Evolutionary conservation across 2,329 filamentous ascomycete species (phyloP), one percentile per base, ranked within the genome.

Genomic region (Fusarium sterilihyphosum): DNA sequence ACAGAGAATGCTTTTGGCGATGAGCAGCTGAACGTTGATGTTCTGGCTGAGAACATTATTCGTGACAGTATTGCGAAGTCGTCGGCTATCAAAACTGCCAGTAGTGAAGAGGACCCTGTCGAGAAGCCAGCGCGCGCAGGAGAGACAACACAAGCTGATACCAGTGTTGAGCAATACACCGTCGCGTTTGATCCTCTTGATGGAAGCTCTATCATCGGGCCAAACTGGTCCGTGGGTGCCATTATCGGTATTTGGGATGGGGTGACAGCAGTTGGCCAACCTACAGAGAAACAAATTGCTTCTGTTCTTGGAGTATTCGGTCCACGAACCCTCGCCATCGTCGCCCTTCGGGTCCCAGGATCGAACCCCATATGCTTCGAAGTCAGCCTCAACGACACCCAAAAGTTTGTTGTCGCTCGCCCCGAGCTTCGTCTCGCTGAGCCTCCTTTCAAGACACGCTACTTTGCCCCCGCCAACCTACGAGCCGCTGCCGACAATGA

Each of bases 151-250:
- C 29, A 65, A 6, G 38, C 60, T 13, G 24, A 58, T 20, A 37
- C 18, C 24, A 56, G 60, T 16, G 29, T 35, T 12, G 87, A 90
- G 73, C 77, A 81, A 35, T 92, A 92, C 80, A 87, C 89, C 0
- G 80, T 91, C 14, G 89, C 89, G 1, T 92, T 92, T 73, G 90
- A 92, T 73, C 90, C 90, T 1, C 85, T 92, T 0, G 90, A 92
- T 73, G 90, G 90, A 17, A 90, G 87, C 79, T 91, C 88, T 70
- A 90, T 90, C 75, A 89, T 90, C 49, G 86, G 83, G 2, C 84
- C 88, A 3, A 90, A 90, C 77, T 90, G 88, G 88, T 84, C 86
- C 2, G 88, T 90, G 14, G 88, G 88, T 29, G 86, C 89, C 53
- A 92, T 92, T 68, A 81, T 91, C 22, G 89, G 90, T 13, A 80